Conservation (phyloP, 805 yeast genomes). For the Schizosaccharomyces cryophilus region DNA sequence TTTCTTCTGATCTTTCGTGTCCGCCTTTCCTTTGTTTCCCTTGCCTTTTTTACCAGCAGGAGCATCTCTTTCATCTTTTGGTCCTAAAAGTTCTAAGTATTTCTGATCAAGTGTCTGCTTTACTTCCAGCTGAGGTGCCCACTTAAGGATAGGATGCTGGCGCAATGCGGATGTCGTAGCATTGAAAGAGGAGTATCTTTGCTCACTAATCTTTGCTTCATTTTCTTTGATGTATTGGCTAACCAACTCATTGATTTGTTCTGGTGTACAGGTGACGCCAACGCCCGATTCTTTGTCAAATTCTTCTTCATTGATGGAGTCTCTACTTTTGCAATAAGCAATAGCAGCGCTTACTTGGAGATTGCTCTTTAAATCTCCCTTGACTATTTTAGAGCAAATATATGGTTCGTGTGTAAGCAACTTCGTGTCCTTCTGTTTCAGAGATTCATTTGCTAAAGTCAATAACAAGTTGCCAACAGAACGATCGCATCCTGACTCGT, state of each 20-base stretch:
- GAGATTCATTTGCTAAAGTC: conserved; percentile 24
- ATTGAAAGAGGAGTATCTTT: conserved; percentile 63
- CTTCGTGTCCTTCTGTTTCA: conserved; percentile 10
- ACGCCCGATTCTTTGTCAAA: conserved; percentile 35
- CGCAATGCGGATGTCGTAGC: conserved; percentile 53
- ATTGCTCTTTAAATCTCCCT: conserved; percentile 36
- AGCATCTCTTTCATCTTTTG: conserved; percentile 81
- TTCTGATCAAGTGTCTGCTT: conserved; percentile 70
- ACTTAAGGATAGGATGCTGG: conserved; percentile 48
- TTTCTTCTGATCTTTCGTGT: conserved; percentile 15
- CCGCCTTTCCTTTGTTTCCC: conserved; percentile 19
- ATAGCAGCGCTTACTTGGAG: conserved; percentile 31
- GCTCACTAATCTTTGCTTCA: conserved; percentile 33
- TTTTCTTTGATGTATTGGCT: conserved; percentile 32
- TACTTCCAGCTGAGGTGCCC: conserved; percentile 76
- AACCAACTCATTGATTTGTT: conserved; percentile 36
- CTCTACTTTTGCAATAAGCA: conserved; percentile 37
- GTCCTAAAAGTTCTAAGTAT: conserved; percentile 54
- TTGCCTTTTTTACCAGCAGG: conserved; percentile 15
- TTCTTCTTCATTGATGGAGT: conserved; percentile 20
- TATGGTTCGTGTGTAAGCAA: conserved; percentile 22
- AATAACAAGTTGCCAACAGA: conserved; percentile 43
- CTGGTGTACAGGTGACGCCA: conserved; percentile 47
- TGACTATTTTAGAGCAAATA: conserved; percentile 36
- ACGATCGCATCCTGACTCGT: conserved; percentile 23